phyloP scores from a whole-genome alignment of 2,329 filamentous ascomycete species.

The Claviceps lovelessii region DNA sequence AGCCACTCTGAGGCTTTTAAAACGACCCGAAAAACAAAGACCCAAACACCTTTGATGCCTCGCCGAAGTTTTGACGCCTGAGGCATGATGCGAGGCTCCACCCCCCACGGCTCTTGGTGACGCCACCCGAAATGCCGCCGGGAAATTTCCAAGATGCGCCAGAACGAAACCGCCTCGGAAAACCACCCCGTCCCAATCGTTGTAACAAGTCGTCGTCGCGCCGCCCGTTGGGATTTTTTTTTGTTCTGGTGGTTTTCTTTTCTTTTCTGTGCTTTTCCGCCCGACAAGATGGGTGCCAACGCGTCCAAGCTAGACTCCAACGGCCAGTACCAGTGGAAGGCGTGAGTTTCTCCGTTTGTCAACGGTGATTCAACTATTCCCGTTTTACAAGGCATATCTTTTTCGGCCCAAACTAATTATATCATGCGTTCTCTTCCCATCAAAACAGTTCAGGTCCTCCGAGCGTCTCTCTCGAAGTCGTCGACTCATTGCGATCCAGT shows the following conservation, averaged over 20 bases:
- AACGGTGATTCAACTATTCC: not conserved
- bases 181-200: slow-evolving; percentile 14
- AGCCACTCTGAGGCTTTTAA: no score
- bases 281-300: slow-evolving; percentile 40
- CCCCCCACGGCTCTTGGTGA: slow-evolving; percentile 9
- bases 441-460: slow-evolving; percentile 29
- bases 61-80: slow-evolving; percentile 7
- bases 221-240: slow-evolving; percentile 16
- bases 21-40: no score
- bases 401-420: no score
- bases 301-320: slow-evolving; percentile 35
- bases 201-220: slow-evolving; percentile 15
- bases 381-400: not conserved
- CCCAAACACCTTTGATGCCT: no score
- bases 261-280: not conserved
- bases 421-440: not conserved
- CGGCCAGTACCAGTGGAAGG: slow-evolving; percentile 35
- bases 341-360: slow-evolving; percentile 26
- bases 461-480: slow-evolving; percentile 61
- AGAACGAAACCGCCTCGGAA: not conserved
- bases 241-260: no score
- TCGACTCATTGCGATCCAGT: slow-evolving; percentile 71
- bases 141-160: slow-evolving; percentile 17
- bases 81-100: slow-evolving; percentile 12
- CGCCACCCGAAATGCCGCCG: slow-evolving; percentile 19